A percentile compares a stretch with the other conserved stretches of the same genome.
Evolutionary conservation across 2,329 filamentous ascomycete species (phyloP).

Genomic region (Cladosporium sp.): DNA sequence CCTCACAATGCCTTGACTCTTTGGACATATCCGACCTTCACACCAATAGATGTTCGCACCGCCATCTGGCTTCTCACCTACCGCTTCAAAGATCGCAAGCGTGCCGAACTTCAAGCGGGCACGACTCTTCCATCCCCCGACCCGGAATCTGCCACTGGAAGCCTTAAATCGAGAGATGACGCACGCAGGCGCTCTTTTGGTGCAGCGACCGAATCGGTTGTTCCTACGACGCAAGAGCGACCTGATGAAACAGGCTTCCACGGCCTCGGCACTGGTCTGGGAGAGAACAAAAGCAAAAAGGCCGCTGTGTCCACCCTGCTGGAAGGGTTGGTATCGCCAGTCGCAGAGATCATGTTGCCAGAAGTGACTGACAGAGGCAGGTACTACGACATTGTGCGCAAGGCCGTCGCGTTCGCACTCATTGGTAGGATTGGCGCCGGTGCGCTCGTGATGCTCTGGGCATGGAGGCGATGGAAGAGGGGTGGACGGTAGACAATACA

Average conservation of each 20-base stretch:
- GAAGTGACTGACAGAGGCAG: constrained; percentile 37
- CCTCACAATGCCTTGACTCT: constrained; percentile 62
- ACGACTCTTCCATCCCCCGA: constrained; percentile 25
- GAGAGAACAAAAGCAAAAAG: constrained; percentile 39
- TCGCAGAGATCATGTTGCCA: constrained; percentile 30
- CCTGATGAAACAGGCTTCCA: constrained; percentile 50
- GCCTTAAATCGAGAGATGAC: constrained; percentile 9
- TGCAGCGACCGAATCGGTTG: constrained; percentile 24
- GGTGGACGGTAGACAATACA: background rate
- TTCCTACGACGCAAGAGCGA: constrained; percentile 31
- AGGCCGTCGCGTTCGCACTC: constrained; percentile 49
- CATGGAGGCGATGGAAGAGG: constrained; percentile 22
- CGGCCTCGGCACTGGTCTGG: constrained; percentile 47
- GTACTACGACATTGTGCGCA: constrained; percentile 55
- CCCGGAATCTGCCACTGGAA: background rate
- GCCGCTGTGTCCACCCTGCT: constrained; percentile 52
- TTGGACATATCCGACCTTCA: constrained; percentile 71
- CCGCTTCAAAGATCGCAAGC: constrained; percentile 57
- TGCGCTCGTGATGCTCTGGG: constrained; percentile 21
- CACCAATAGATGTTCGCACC: constrained; percentile 61
- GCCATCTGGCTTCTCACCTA: constrained; percentile 63
- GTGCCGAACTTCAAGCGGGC: constrained; percentile 38
- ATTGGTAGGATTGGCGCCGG: constrained; percentile 37
- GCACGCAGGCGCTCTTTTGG: constrained; percentile 17
- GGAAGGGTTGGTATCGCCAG: constrained; percentile 45